Base-by-base conservation (phyloP, 208 protist genomes). In the Crithidia brevicula region DNA sequence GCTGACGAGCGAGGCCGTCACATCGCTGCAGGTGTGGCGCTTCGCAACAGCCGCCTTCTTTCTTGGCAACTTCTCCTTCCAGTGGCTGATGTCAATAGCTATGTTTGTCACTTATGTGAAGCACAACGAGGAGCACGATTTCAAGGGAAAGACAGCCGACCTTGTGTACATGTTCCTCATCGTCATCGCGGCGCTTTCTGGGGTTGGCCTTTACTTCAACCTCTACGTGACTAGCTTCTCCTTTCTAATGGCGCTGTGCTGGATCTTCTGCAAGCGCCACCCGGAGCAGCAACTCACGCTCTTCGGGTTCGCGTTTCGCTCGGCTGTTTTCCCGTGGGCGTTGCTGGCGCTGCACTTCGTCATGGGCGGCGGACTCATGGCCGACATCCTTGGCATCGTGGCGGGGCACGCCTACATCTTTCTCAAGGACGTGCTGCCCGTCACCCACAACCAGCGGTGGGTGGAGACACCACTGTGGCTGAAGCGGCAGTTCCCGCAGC, bases 221-320 rank as follows among this genome's bases (percentile, higher is more conserved):
- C 33, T 92, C 8, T 74, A 77, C 28, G 54, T 90, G 34, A 85
- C 81, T 6, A 89, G 85, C 58, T 86, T 82, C 63, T 74, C 82
- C 22, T 54, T 96, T 30, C 58, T 83, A 18, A 89, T 95, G 79
- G 64, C 85, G 4, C 77, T 97, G 20, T 93, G 88, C 67, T 97
- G 92, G 90, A 77, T 95, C n/a, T 94, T 91, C 58, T 97, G 89
- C 81, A 93, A 93, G 72, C 87, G 92, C 22, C 79, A 95, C 67
- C 81, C 86, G 0, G 76, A 82, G 49, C 43, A 81, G 42, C 64
- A 64, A 22, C 74, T 95, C 34, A 77, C 69, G 3, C 67, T 97
- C 23, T 95, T 91, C 58, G 80, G 79, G 28, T 97, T 97, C 52
- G 76, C 84, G 13, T 97, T 95, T 62, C 67, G 73, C 34, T 83